Evolutionary conservation across 2,329 filamentous ascomycete genomes (phyloP).

Genomic region (Aspergillus sp.): DNA sequence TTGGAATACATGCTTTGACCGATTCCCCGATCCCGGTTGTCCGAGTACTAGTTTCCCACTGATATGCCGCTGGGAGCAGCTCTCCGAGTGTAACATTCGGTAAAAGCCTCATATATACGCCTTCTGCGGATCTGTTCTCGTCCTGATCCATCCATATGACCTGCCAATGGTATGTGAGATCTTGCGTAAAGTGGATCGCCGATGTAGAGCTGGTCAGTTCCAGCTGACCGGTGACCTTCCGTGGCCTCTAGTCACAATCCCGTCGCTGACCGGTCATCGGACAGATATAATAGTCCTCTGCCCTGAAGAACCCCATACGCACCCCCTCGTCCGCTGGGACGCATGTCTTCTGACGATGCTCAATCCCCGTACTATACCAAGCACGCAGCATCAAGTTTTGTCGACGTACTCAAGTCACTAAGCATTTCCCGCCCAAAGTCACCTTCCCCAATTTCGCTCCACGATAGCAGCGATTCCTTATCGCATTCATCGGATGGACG

Average conservation of each 20-base stretch:
- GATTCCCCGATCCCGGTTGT: not conserved
- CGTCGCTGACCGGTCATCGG: constrained; percentile 18
- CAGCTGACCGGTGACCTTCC: constrained; percentile 10
- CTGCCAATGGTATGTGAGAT: constrained; percentile 19
- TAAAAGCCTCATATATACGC: constrained; percentile 16
- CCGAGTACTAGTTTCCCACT: not conserved
- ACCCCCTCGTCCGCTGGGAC: constrained; percentile 27
- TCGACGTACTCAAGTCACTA: constrained; percentile 48
- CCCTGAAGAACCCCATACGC: constrained; percentile 19
- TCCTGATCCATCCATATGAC: constrained; percentile 13
- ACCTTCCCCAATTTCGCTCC: constrained; percentile 37
- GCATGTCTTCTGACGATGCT: constrained; percentile 49
- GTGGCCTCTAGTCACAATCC: constrained; percentile 7
- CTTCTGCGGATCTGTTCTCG: constrained; percentile 12
- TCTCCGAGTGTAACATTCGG: constrained; percentile 11
- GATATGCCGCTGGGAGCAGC: constrained; percentile 1
- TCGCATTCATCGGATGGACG: constrained; percentile 36
- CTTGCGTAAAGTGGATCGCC: not conserved
- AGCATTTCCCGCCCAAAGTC: constrained; percentile 42
- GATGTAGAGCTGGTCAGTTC: constrained; percentile 1
- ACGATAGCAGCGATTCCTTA: constrained; percentile 34
- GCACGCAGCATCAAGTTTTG: constrained; percentile 41
- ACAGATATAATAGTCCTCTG: constrained; percentile 23
- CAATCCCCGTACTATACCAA: constrained; percentile 37
- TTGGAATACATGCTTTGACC: not conserved